Evolutionary conservation across 2,329 filamentous ascomycete genomes (phyloP).

Genomic region (Fusarium falciforme): DNA sequence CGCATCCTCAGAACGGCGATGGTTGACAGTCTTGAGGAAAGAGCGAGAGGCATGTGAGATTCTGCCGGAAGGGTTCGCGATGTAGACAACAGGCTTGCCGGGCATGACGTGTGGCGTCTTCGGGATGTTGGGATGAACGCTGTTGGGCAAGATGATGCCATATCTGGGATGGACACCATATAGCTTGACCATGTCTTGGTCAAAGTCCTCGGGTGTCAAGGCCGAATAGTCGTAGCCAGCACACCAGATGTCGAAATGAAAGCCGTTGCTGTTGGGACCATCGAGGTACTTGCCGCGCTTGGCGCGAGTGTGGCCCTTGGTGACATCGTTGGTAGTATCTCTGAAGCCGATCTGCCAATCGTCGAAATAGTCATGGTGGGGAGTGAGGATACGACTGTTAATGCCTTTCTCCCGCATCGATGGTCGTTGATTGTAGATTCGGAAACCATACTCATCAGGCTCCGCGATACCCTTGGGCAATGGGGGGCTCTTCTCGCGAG

Average conservation of each 20-base stretch:
- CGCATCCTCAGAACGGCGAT: conserved; percentile 48
- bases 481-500: conserved; percentile 53
- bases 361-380: conserved; percentile 60
- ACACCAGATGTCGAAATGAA: conserved; percentile 66
- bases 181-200: conserved; percentile 61
- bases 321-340: conserved; percentile 67
- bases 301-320: conserved; percentile 63
- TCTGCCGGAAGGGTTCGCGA: conserved; percentile 59
- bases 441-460: conserved; percentile 64
- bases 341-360: conserved; percentile 69
- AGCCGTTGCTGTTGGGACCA: conserved; percentile 63
- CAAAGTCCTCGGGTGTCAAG: conserved; percentile 62
- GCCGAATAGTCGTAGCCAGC: conserved; percentile 64
- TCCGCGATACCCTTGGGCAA: conserved; percentile 55
- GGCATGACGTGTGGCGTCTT: conserved; percentile 56
- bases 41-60: conserved; percentile 62
- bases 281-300: conserved; percentile 66
- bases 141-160: conserved; percentile 63
- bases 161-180: conserved; percentile 64
- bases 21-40: conserved; percentile 50
- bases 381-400: conserved; percentile 65
- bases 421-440: conserved; percentile 56
- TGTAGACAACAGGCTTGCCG: conserved; percentile 61
- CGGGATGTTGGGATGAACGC: conserved; percentile 52
- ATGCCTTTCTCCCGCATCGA: conserved; percentile 56